Evolutionary conservation across 225 moss, liverwort and hornwort genomes (phyloP).

Genomic region (Bryum argenteum): DNA sequence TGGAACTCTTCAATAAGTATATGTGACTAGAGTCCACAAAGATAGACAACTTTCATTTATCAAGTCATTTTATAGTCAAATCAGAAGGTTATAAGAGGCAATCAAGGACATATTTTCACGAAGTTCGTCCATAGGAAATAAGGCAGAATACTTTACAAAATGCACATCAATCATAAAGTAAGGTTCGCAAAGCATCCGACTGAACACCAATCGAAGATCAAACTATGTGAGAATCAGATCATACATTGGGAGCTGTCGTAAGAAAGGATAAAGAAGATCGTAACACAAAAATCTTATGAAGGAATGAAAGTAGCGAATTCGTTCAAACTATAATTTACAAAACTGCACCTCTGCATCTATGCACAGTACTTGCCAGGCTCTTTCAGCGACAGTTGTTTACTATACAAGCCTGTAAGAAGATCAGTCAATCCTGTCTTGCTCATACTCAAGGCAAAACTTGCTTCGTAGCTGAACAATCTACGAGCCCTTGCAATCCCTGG

Average conservation of each 20-base stretch:
- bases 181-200: too few relatives aligned
- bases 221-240: too few relatives aligned
- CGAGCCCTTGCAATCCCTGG: background rate
- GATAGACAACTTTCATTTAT: too few relatives aligned
- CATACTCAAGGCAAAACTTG: background rate
- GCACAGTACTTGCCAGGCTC: slow-evolving; percentile 6
- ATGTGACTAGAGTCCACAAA: too few relatives aligned
- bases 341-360: slow-evolving; percentile 5
- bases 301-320: background rate
- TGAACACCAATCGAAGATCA: too few relatives aligned
- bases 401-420: slow-evolving; percentile 14
- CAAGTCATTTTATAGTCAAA: too few relatives aligned
- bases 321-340: slow-evolving; percentile 5
- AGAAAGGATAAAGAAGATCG: background rate
- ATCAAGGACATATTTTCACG: too few relatives aligned
- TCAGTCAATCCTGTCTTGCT: background rate
- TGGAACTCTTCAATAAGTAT: too few relatives aligned
- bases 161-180: too few relatives aligned
- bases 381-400: slow-evolving; percentile 5
- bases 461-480: slow-evolving; percentile 5
- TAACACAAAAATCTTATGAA: background rate
- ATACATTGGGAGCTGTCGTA: background rate
- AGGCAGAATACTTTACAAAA: too few relatives aligned
- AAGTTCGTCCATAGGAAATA: too few relatives aligned
- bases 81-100: too few relatives aligned